phyloP scores from a whole-genome alignment of 192 early-diverging fungal genomes.

The Coemansia sp. region DNA sequence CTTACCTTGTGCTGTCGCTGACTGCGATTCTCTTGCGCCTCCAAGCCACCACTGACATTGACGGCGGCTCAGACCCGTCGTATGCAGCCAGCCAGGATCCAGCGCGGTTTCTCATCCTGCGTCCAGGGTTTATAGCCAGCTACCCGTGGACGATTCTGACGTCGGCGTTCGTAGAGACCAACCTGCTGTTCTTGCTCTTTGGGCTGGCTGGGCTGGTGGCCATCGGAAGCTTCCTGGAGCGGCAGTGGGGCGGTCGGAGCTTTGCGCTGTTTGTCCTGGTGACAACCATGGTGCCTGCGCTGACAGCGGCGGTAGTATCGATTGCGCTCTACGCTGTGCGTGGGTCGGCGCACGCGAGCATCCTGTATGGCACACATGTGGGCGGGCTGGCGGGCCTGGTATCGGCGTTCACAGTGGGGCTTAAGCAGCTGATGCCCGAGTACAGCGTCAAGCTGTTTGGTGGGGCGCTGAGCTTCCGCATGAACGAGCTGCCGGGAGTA shows the following conservation, averaged over 20 bases:
- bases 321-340: slow-evolving; percentile 20
- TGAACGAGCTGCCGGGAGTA: slow-evolving; percentile 42
- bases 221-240: slow-evolving; percentile 80
- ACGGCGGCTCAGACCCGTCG: slow-evolving; percentile 11
- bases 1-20: slow-evolving; percentile 24
- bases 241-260: slow-evolving; percentile 77
- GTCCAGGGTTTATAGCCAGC: slow-evolving; percentile 27
- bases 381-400: slow-evolving; percentile 75
- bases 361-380: slow-evolving; percentile 44
- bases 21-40: slow-evolving; percentile 23
- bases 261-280: slow-evolving; percentile 71
- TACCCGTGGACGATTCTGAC: slow-evolving; percentile 55
- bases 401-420: slow-evolving; percentile 78
- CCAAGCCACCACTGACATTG: neutral
- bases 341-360: neutral
- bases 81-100: slow-evolving; percentile 23
- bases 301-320: slow-evolving; percentile 40
- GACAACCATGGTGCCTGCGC: slow-evolving; percentile 42
- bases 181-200: slow-evolving; percentile 23
- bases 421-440: slow-evolving; percentile 90
- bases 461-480: slow-evolving; percentile 67
- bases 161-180: slow-evolving; percentile 39
- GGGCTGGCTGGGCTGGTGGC: slow-evolving; percentile 29
- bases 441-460: slow-evolving; percentile 70
- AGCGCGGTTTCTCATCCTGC: slow-evolving; percentile 43